These are phyloP conservation scores for Aspergillus awamori DNA, from an alignment of 2,329 filamentous ascomycete species.

Conservation along the genomic window DNA sequence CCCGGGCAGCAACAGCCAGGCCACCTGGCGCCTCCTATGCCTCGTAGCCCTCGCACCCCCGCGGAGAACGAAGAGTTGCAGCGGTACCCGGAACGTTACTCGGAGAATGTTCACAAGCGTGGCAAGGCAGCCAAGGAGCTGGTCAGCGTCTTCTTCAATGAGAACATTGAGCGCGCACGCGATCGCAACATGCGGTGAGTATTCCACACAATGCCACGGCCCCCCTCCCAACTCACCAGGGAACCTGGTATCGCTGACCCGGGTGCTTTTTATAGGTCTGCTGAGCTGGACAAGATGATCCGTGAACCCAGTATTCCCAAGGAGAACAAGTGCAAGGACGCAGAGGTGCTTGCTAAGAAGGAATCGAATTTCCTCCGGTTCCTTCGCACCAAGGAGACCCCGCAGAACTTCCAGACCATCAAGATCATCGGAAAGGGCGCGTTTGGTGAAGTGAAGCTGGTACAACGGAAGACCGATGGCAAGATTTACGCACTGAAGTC, in stretches of 20 bases:
- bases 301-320: conserved; percentile 74
- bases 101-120: conserved; percentile 79
- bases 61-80: conserved; percentile 72
- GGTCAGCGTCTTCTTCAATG: conserved; percentile 87
- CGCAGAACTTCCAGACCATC: conserved; percentile 91
- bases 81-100: conserved; percentile 80
- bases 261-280: conserved; percentile 63
- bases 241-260: conserved; percentile 1
- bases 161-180: conserved; percentile 93
- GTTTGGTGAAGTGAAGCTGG: conserved; percentile 96
- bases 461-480: conserved; percentile 92
- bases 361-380: conserved; percentile 94
- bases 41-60: conserved; percentile 56
- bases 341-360: conserved; percentile 79
- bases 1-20: conserved; percentile 62
- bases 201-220: too few relatives aligned
- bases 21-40: conserved; percentile 71
- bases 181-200: conserved; percentile 90
- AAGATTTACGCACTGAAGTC: conserved; percentile 99
- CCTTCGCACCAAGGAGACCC: conserved; percentile 87
- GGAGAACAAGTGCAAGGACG: conserved; percentile 78
- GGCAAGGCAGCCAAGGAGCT: conserved; percentile 67
- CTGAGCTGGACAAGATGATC: conserved; percentile 86
- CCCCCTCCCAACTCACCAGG: too few relatives aligned
- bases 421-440: conserved; percentile 99